Base-by-base conservation (phyloP, 2,329 filamentous ascomycete species). In the Cladosporium sp. region DNA sequence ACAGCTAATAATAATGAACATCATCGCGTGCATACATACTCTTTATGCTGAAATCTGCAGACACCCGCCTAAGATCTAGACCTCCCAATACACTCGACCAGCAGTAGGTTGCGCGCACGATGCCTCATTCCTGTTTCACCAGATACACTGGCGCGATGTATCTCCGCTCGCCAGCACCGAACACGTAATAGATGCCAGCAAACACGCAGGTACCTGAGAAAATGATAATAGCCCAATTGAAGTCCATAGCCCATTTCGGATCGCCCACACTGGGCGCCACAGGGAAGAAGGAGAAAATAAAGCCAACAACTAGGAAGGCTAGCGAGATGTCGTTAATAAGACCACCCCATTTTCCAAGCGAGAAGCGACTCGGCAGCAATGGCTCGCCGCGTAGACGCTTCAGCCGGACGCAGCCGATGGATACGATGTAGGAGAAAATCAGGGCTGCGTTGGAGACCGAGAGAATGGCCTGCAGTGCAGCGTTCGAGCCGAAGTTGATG, bases 401-500 rank as follows among this genome's bases (percentile, higher is more conserved):
- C 36, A 71, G 59, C 39, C 68, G 63, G 15, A 72, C 59, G 50
- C 69, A 71, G 49, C 67, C 66, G 20, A 71, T 65, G 13, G 65
- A 68, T 40, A 70, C 57, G 59, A 71, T 67, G 58, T 70, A 71
- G 36, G 66, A 67, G 65, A 71, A 69, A 25, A 70, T 60, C 42
- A 71, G 64, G 1, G 69, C 69, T 7, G 68, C 68, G 48, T 70
- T 70, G 8, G 70, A 70, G 1, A 80, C 70, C 4, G 73, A 74
- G 32, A 74, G 65, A 59, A 77, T 73, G 35, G 70, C 71, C 57
- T 74, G 72, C 62, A 77, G 72, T 3, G 75, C 73, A 9, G 71
- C 63, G n/a, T 65, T 64, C 5, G 71, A 74, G 55, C 74, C 74
- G 58, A 77, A 71, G 59, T 76, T 76, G 70, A 76, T 75, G 45